Base-by-base conservation (phyloP, 2,329 filamentous ascomycete genomes). In the Hypoxylon sp. region DNA sequence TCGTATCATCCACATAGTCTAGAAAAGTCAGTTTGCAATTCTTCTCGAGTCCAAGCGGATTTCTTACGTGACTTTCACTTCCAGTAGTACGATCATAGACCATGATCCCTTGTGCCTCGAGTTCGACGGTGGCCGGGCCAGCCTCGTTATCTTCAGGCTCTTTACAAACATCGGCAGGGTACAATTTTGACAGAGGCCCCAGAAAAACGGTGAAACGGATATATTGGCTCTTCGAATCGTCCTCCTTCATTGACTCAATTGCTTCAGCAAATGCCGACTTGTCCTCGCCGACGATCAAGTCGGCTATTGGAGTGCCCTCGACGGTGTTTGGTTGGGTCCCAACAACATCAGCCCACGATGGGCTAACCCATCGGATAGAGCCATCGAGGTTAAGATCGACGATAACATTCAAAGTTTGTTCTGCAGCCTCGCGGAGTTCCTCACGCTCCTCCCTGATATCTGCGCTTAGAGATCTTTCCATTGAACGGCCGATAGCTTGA, bases 1-100 rank as follows among this genome's bases (percentile, higher is more conserved):
- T 71, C 96, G 92, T 73, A 99, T 89, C 94, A 99, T 99, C 96
- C 96, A 99, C 97, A 99, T 99, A 17, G 93, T 97, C 93, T 97
- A 75, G 72, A 64, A 66, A 51, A 11, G 72, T 80, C 64, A 80
- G 77, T 72, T 74, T 68, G 44, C 35, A 54, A 54, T 61, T 61
- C 29, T 39, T 42, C 5, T 27, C 17, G 13, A 55, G 13, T 39
- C 50, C 21, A 27, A 13, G 32, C 55, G 6, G 57, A 62, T 44
- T 61, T 87, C 92, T 85, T 87, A 97, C 93, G 85, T 98, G 95
- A 76, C 93, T 96, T 78, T 96, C 93, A 62, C 91, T 92, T 56
- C 93, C 94, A 39, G 93, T 93, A 11, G 92, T 88, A 68, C 92
- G 90, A 79, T 98, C 94, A 78, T 97, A 98, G 6, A 98, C 93